Conservation (phyloP, 192 early-diverging fungal species). For the Phycomyces blakesleeanus region DNA sequence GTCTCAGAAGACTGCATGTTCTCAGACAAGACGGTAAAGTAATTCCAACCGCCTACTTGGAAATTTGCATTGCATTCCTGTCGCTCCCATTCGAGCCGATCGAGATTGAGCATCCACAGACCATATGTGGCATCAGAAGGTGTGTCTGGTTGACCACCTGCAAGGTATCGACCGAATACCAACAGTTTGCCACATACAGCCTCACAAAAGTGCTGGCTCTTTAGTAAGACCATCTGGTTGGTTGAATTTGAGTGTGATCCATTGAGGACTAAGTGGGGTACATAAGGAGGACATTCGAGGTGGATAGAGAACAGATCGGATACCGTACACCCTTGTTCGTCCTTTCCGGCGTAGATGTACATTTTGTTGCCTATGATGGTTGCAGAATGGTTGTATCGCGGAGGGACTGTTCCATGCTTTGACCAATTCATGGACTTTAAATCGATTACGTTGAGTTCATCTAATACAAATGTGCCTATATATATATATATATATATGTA, state of each 20-base stretch:
- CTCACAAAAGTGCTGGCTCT: constrained; percentile 60
- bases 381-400: constrained; percentile 55
- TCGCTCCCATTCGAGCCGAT: constrained; percentile 53
- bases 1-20: constrained; percentile 22
- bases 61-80: constrained; percentile 45
- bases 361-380: constrained; percentile 49
- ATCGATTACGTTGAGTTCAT: constrained; percentile 54
- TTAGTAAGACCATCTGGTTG: constrained; percentile 45
- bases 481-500: background rate
- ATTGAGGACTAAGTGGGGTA: constrained; percentile 36
- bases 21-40: constrained; percentile 46
- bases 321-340: constrained; percentile 45
- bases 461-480: constrained; percentile 48
- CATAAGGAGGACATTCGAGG: constrained; percentile 34
- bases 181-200: constrained; percentile 50
- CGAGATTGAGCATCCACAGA: constrained; percentile 58
- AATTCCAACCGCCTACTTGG: constrained; percentile 52
- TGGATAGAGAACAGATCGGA: constrained; percentile 54
- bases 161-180: constrained; percentile 50
- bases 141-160: constrained; percentile 16
- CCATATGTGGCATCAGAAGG: constrained; percentile 33
- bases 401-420: constrained; percentile 40
- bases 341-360: constrained; percentile 60
- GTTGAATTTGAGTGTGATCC: constrained; percentile 29
- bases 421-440: constrained; percentile 55